Base-by-base conservation (phyloP, 805 yeast species). In the Ogataea glucozyma region DNA sequence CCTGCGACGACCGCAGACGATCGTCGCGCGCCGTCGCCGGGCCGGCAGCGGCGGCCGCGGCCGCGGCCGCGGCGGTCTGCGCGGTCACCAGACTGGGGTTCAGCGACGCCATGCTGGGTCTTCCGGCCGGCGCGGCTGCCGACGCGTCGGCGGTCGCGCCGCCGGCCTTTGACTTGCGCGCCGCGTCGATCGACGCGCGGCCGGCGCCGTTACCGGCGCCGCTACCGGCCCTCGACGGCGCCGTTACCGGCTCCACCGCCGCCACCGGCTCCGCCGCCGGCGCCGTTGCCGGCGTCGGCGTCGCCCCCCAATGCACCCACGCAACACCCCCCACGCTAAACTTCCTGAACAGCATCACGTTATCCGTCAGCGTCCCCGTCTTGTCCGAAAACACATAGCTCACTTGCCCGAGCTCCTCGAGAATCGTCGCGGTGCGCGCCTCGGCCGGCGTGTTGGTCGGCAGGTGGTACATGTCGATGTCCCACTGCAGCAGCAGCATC, bases 321-420 rank as follows among this genome's bases (percentile, higher is more conserved):
- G 95, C 80, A 3, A 83, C 74, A 2, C 99, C 99, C 40, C 85
- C 83, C 4, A 93, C 83, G 8, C 95, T 79, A 52, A 91, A 77
- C 58, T 90, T 90, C 34, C 97, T 74, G 62, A 93, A 93, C 20
- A 91, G 68, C 99, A 93, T 93, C 54, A 83, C 68, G 60, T 93
- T 93, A 55, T 93, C 98, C 0, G 99, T 93, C 47, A 93, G 73
- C 0, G 99, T 93, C 8, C 99, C 99, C 0, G 99, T 93, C 63
- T 93, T 93, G 65, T 93, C 99, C 47, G 96, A 86, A 62, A 93
- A 93, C 3, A 93, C 76, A 59, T 91, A 90, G 37, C 96, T 84
- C 1, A 95, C 97, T 61, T 93, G 99, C 2, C 99, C 99, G 54
- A 93, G 70, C 65, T 93, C 99, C 61, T 93, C 99, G 51, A 93